phyloP scores from a whole-genome alignment of 495 filamentous ascomycete species.

The Elaphomyces granulatus region DNA sequence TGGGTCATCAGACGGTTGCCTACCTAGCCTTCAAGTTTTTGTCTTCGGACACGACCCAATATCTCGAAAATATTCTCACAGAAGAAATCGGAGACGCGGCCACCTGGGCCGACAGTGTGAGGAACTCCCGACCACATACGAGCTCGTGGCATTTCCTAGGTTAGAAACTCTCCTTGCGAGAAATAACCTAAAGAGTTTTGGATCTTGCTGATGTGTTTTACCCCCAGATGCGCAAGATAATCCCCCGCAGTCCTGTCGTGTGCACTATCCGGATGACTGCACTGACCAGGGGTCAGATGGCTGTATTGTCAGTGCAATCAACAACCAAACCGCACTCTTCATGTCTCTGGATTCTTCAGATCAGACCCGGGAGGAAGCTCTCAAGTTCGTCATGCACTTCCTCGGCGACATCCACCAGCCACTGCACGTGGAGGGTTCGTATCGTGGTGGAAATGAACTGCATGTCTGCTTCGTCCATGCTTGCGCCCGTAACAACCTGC shows the following conservation, averaged over 20 bases:
- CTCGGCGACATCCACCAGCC: constrained; percentile 51
- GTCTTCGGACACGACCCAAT: constrained; percentile 25
- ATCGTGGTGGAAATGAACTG: constrained; percentile 45
- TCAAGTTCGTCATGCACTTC: constrained; percentile 45
- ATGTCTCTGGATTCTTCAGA: too few relatives aligned
- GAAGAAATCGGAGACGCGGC: constrained; percentile 45
- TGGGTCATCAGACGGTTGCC: constrained; percentile 49
- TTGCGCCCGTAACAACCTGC: constrained; percentile 49
- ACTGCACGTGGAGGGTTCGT: constrained; percentile 44
- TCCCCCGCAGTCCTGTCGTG: constrained; percentile 41
- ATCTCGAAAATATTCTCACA: constrained; percentile 34
- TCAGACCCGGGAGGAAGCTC: too few relatives aligned
- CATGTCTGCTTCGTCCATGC: constrained; percentile 42
- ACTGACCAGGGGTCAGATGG: constrained; percentile 32
- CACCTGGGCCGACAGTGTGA: constrained; percentile 48
- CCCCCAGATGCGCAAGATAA: constrained; percentile 47
- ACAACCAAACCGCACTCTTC: too few relatives aligned
- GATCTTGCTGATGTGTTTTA: constrained; percentile 61
- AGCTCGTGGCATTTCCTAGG: too few relatives aligned
- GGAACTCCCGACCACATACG: too few relatives aligned
- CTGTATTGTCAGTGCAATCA: constrained; percentile 48
- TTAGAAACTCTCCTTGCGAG: constrained; percentile 39
- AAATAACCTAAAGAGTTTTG: constrained; percentile 36
- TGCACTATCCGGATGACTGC: constrained; percentile 45
- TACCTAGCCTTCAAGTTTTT: constrained; percentile 44